Evolutionary conservation across 2,329 filamentous ascomycete genomes (phyloP), one percentile per base, ranked within the genome.

Genomic region (Paecilomyces niveus): DNA sequence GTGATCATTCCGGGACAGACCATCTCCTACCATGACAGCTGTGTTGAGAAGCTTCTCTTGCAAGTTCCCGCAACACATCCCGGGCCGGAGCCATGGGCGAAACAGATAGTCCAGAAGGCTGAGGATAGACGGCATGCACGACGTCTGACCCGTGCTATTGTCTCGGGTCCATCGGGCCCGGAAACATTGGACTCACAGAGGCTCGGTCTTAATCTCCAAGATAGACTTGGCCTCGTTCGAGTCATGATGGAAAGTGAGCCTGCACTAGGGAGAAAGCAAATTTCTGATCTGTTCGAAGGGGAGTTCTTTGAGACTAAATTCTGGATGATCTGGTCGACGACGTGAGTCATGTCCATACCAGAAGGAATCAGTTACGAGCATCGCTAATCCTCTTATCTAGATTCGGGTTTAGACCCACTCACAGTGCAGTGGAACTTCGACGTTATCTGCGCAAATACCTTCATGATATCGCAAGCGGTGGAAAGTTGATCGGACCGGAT

Each of bases 21-120:
- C 56, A 70, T 73, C 56, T 68, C 73, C 55, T 68, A 66, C 54
- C 68, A 74, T 39, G 74, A 70, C 45, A 65, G 66, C 50, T 75
- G 72, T 55, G 62, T 74, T 18, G 69, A 68, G 58, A 64, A 72
- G 15, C 65, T 75, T 10, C 68, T 73, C 56, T 63, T 65, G 3
- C 64, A 71, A 11, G 67, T 74, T 15, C 67, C 68, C 1, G 70
- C 53, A 45, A 7, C 29, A 3, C 29, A 61, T 8, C 31, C 52
- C 1, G 39, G 39, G 18, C 15, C 39, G 39, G 18, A 6, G 15
- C 39, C 39, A 45, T 45, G 39, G 39, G 39, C n/a, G 15, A 45
- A 45, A 18, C 39, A 45, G 39, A 18, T 45, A 8, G 39, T 3
- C 5, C 39, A 45, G 9, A 45, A 21, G n/a, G n/a, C 15, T 6